Percentiles rank a stretch among this genome's conserved stretches.
phyloP scores from a whole-genome alignment of 2,329 filamentous ascomycete genomes.

The Aspergillus thermomutatus region DNA sequence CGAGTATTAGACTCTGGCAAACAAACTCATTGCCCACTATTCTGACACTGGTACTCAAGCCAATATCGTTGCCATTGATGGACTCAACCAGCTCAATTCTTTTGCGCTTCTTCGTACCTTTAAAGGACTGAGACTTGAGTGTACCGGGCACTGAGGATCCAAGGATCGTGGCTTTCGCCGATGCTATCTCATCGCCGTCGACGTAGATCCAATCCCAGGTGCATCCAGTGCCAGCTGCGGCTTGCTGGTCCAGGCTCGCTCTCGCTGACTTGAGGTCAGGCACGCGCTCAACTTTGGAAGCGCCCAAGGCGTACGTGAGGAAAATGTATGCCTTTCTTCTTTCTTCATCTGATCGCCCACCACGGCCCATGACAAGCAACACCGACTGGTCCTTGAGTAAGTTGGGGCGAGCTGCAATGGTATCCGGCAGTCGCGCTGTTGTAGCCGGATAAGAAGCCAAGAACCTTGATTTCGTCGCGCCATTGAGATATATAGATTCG shows the following conservation, averaged over 20 bases:
- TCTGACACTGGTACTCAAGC: slow-evolving; percentile 51
- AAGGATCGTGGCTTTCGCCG: slow-evolving; percentile 47
- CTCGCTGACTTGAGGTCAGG: slow-evolving; percentile 64
- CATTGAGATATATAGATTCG: slow-evolving; percentile 70
- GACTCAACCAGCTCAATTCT: slow-evolving; percentile 27
- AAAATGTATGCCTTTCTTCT: slow-evolving; percentile 74
- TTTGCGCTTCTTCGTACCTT: slow-evolving; percentile 45
- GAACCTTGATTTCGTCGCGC: slow-evolving; percentile 71
- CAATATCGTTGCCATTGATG: slow-evolving; percentile 27
- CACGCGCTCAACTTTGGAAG: slow-evolving; percentile 62
- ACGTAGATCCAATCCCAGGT: slow-evolving; percentile 77
- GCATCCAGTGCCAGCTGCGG: slow-evolving; percentile 36
- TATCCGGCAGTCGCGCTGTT: slow-evolving; percentile 54
- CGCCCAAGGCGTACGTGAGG: slow-evolving; percentile 73
- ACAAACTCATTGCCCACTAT: slow-evolving; percentile 82
- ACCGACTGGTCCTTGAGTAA: slow-evolving; percentile 64
- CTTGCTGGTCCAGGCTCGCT: slow-evolving; percentile 52
- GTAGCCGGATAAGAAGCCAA: slow-evolving; percentile 59
- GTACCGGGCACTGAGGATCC: slow-evolving; percentile 14
- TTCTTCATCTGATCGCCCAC: slow-evolving; percentile 58
- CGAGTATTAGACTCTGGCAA: slow-evolving; percentile 87
- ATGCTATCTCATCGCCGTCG: slow-evolving; percentile 59
- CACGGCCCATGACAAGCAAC: slow-evolving; percentile 66
- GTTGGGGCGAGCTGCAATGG: slow-evolving; percentile 59
- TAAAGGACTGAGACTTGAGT: slow-evolving; percentile 25